phyloP scores from a whole-genome alignment of 768 basidiomycete genomes.

The Polyporus arcularius region DNA sequence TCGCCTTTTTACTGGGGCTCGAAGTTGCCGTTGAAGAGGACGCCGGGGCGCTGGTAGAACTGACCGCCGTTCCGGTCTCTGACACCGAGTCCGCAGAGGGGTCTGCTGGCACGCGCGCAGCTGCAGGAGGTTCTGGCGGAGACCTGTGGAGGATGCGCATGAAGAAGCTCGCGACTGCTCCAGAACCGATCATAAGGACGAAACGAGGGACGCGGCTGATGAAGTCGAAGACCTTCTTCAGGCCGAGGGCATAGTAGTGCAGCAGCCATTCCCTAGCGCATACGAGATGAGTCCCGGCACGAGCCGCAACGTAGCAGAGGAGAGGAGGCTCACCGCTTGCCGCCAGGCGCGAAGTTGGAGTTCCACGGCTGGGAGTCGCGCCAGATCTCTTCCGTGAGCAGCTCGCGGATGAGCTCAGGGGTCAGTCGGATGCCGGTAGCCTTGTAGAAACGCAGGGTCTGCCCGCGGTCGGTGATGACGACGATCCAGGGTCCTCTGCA shows the following conservation, averaged over 20 bases:
- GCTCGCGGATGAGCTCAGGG: constrained; percentile 61
- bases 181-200: constrained; percentile 67
- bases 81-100: not conserved
- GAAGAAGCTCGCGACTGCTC: constrained; percentile 63
- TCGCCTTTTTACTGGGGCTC: constrained; percentile 26
- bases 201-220: constrained; percentile 65
- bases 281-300: not conserved
- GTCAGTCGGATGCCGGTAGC: constrained; percentile 62
- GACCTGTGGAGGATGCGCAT: constrained; percentile 61
- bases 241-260: constrained; percentile 52
- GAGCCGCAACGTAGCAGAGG: not conserved
- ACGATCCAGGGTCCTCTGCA: constrained; percentile 77
- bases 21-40: constrained; percentile 12
- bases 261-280: constrained; percentile 64
- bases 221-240: constrained; percentile 55
- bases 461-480: constrained; percentile 68
- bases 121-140: not conserved
- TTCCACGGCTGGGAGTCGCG: constrained; percentile 67
- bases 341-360: constrained; percentile 72
- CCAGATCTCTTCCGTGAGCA: constrained; percentile 68
- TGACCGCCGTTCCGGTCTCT: constrained; percentile 3
- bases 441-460: constrained; percentile 79
- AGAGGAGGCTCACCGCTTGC: constrained; percentile 54
- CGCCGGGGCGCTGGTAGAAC: not conserved
- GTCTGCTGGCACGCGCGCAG: not conserved